Conservation (phyloP, 2,329 filamentous ascomycete species). For the Juglanconis juglandina region DNA sequence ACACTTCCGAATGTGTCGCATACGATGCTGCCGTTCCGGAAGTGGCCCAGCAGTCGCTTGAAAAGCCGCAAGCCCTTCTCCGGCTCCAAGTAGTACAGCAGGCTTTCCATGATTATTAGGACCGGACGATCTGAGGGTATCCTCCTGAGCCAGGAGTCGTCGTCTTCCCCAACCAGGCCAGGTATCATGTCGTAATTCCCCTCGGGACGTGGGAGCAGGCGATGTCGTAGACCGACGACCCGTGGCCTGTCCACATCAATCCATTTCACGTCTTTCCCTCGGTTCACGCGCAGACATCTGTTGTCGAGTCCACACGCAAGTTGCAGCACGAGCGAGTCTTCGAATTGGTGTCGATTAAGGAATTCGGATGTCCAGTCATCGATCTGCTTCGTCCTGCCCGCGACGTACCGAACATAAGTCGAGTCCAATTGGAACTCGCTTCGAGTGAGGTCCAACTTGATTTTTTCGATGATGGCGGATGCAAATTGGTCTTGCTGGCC, state of each 20-base stretch:
- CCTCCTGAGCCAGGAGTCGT: conserved; percentile 20
- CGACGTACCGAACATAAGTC: conserved; percentile 20
- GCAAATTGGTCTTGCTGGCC: conserved; percentile 21
- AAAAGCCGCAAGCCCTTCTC: conserved; percentile 19
- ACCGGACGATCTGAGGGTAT: conserved; percentile 22
- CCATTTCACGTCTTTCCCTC: conserved; percentile 20
- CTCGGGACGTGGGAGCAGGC: conserved; percentile 19
- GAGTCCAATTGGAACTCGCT: conserved; percentile 19
- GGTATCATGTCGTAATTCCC: conserved; percentile 15
- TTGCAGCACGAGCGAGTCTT: conserved; percentile 23
- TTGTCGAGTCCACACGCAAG: conserved; percentile 25
- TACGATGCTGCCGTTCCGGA: conserved; percentile 2
- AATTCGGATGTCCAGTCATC: conserved; percentile 24
- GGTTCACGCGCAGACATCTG: conserved; percentile 18
- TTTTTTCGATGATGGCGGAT: conserved; percentile 19
- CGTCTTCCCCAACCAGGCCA: conserved; percentile 14
- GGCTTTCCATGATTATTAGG: conserved; percentile 22
- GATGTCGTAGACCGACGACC: conserved; percentile 20
- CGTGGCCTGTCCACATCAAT: conserved; percentile 24
- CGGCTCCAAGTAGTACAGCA: conserved; percentile 22
- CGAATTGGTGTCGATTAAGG: conserved; percentile 18
- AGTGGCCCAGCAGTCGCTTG: conserved; percentile 5
- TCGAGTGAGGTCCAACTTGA: conserved; percentile 19
- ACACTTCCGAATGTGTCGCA: conserved; percentile 8
- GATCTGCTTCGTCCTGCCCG: conserved; percentile 19